Evolutionary conservation across 257 asterid species (phyloP), one percentile per base, ranked within the genome.

Genomic region (Forsythia suspensa): DNA sequence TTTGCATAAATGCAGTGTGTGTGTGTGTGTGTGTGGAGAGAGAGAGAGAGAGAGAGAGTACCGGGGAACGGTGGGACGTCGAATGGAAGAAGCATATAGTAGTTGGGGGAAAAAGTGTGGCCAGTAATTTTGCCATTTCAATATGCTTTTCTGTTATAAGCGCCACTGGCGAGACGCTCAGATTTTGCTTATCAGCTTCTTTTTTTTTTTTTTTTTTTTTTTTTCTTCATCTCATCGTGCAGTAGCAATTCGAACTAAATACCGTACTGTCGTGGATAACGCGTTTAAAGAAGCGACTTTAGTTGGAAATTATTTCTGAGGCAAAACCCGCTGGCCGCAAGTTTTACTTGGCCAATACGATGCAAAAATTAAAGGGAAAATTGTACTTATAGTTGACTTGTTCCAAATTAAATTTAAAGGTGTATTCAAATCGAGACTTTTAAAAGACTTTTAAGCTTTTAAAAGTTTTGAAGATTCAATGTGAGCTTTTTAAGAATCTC

Each of bases 121-220:
- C 66, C 20, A 74, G 20, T 20, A 77, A 78, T 70, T 85, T 72
- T 13, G 86, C 84, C 89, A 86, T 86, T 61, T 57, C 43, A 63
- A 44, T 4, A 8, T 9, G 66, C 52, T 41, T 72, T 78, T 11
- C 40, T 37, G 74, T 34, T 39, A 76, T 71, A 80, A 61, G 85
- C 79, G 81, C 52, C 36, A 72, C 5, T 63, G 68, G 70, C 37
- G 51, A 41, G 74, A 61, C 75, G 21, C 77, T 71, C 80, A 71
- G 82, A 81, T 86, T 80, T 84, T 82, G 86, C 84, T 86, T 84
- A 84, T 86, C 89, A 80, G 79, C 65, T 79, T 46, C 41, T 59
- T 1, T 29, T n/a, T n/a, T n/a, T n/a, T n/a, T n/a, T n/a, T 29
- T 29, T 29, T 29, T 29, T 29, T 1, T 29, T 29, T 29, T 0